A percentile compares a stretch with the other conserved stretches of the same genome.
phyloP scores from a whole-genome alignment of 352 stramenopile genomes.

The Phytophthora ohioensis region DNA sequence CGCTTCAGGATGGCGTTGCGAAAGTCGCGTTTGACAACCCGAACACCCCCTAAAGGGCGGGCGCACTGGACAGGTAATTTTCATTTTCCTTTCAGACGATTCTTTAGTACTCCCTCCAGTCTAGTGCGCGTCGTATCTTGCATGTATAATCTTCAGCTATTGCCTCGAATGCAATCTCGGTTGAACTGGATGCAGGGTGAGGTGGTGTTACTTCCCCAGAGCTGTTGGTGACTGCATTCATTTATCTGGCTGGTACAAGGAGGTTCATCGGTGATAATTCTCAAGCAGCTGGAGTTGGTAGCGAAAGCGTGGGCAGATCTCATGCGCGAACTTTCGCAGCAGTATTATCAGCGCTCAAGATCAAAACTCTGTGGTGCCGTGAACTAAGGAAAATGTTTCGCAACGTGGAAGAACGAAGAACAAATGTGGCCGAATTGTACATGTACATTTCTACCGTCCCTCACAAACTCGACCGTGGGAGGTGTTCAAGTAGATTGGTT shows the following conservation, averaged over 20 bases:
- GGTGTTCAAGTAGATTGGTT: slow-evolving; percentile 16
- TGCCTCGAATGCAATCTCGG: slow-evolving; percentile 11
- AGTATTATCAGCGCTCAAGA: not conserved
- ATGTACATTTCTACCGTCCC: not conserved
- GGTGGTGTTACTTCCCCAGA: too few relatives aligned
- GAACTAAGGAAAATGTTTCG: too few relatives aligned
- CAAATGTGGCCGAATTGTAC: not conserved
- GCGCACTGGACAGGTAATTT: slow-evolving; percentile 32
- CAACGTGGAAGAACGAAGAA: slow-evolving; percentile 1
- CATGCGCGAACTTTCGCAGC: not conserved
- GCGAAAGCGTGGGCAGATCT: not conserved
- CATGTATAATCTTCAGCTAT: slow-evolving; percentile 14
- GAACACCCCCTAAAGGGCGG: slow-evolving; percentile 24
- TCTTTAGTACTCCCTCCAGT: slow-evolving; percentile 18
- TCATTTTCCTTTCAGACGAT: slow-evolving; percentile 26
- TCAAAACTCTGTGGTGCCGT: too few relatives aligned
- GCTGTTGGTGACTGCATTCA: too few relatives aligned
- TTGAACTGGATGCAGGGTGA: slow-evolving; percentile 1
- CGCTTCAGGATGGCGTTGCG: slow-evolving; percentile 24
- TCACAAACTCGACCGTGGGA: slow-evolving; percentile 5
- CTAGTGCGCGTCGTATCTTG: slow-evolving; percentile 11
- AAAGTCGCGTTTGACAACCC: slow-evolving; percentile 30
- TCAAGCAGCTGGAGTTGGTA: not conserved
- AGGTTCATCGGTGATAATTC: not conserved
- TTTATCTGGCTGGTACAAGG: too few relatives aligned